These are phyloP conservation scores for Epichloe glyceriae DNA, from an alignment of 2,329 filamentous ascomycete species.

Conservation along the genomic window DNA sequence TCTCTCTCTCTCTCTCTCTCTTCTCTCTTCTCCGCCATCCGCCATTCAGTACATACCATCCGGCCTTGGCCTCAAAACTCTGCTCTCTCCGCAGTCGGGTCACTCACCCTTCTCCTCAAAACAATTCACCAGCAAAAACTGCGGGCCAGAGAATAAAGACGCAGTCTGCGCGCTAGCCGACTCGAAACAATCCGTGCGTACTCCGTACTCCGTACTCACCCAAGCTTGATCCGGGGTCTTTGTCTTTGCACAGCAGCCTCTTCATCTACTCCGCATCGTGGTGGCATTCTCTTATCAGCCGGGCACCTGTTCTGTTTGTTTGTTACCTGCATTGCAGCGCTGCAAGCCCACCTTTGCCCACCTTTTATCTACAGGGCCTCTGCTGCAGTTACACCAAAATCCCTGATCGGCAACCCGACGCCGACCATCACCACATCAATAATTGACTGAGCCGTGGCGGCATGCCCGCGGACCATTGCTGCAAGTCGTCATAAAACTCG, in stretches of 20 bases:
- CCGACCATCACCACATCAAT: neutral
- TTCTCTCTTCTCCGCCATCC: neutral
- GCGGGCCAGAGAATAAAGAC: neutral
- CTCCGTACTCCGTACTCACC: neutral
- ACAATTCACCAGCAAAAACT: neutral
- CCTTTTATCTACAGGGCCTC: neutral
- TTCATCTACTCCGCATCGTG: neutral
- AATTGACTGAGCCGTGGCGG: neutral
- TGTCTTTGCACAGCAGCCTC: neutral
- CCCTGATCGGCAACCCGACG: neutral
- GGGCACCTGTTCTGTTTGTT: neutral
- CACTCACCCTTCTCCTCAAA: neutral
- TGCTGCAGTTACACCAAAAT: neutral
- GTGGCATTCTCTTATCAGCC: neutral
- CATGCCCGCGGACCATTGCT: neutral
- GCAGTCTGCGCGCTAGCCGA: neutral
- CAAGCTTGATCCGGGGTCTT: neutral
- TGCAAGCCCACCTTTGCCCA: neutral
- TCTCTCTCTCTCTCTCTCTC: neutral
- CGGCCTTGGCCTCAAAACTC: constrained; percentile 5
- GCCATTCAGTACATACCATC: constrained; percentile 3
- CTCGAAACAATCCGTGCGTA: neutral
- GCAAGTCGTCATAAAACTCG: neutral
- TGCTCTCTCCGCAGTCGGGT: neutral
- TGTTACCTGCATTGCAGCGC: neutral